Conservation (phyloP, 176 grass and related monocot genomes). For the Hordeum vulgare region MorexV3_pseudomolecules_assembly NC_058524.1:611596636-611597135, state of each 20-base stretch:
- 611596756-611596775: background rate
- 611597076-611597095: conserved; percentile 40
- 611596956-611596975: conserved; percentile 62
- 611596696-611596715: background rate
- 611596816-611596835: background rate
- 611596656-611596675: background rate
- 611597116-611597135: conserved; percentile 58
- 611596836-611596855: background rate
- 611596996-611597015: conserved; percentile 63
- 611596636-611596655: background rate
- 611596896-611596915: background rate
- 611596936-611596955: background rate
- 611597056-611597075: conserved; percentile 65
- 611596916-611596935: background rate
- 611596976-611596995: conserved; percentile 69
- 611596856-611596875: background rate
- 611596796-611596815: background rate
- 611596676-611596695: background rate
- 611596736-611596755: too few species aligned
- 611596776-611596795: background rate
- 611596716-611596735: background rate
- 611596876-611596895: background rate
- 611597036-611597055: conserved; percentile 58
- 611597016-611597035: conserved; percentile 47
- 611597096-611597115: conserved; percentile 60